Evolutionary conservation across 2,329 filamentous ascomycete species (phyloP).

Genomic region (Calonectria pteridis): DNA sequence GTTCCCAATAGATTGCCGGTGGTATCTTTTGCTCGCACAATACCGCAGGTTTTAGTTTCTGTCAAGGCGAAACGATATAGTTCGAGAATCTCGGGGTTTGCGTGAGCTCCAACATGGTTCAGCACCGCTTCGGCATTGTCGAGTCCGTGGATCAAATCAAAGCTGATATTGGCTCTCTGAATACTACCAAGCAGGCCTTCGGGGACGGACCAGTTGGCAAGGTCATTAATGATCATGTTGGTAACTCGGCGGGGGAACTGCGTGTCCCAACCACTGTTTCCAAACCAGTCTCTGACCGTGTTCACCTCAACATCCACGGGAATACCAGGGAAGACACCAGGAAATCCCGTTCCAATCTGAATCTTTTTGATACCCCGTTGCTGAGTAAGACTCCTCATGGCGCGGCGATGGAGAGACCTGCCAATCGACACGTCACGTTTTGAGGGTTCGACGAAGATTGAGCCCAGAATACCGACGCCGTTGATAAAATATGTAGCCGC

Average conservation of each 20-base stretch:
- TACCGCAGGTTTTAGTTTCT: slow-evolving; percentile 79
- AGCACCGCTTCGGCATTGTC: slow-evolving; percentile 82
- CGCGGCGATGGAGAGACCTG: slow-evolving; percentile 87
- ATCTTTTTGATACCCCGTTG: slow-evolving; percentile 81
- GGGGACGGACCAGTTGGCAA: slow-evolving; percentile 80
- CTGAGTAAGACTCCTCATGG: slow-evolving; percentile 79
- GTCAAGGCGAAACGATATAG: slow-evolving; percentile 82
- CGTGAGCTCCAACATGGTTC: slow-evolving; percentile 78
- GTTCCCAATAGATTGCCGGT: slow-evolving; percentile 79
- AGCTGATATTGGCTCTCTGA: slow-evolving; percentile 79
- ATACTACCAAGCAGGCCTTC: slow-evolving; percentile 82
- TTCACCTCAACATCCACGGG: slow-evolving; percentile 67
- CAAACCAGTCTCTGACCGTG: slow-evolving; percentile 81
- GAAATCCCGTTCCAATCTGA: slow-evolving; percentile 84
- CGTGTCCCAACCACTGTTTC: slow-evolving; percentile 89
- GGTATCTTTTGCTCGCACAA: slow-evolving; percentile 83
- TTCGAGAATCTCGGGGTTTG: slow-evolving; percentile 82
- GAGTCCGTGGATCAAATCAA: slow-evolving; percentile 85
- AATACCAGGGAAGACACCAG: slow-evolving; percentile 88
- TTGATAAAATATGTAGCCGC: slow-evolving; percentile 88
- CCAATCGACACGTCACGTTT: slow-evolving; percentile 92
- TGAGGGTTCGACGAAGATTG: slow-evolving; percentile 89
- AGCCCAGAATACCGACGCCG: slow-evolving; percentile 80
- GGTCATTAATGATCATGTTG: slow-evolving; percentile 80
- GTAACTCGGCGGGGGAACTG: slow-evolving; percentile 67